Evolutionary conservation across 2,329 filamentous ascomycete genomes (phyloP).

Genomic region (Lomentospora prolificans): DNA sequence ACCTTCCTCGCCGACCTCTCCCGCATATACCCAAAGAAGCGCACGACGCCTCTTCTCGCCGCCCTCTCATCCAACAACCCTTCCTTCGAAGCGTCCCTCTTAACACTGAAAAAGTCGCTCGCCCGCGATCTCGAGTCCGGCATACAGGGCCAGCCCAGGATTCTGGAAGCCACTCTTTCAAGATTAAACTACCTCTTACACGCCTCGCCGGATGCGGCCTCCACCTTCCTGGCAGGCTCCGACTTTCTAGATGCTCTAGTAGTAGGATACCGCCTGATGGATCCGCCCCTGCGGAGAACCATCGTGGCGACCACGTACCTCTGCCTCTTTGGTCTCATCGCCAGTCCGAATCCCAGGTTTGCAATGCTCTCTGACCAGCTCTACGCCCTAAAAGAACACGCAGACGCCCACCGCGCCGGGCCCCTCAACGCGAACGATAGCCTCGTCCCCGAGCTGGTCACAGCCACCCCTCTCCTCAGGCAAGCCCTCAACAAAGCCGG

Average conservation of each 20-base stretch:
- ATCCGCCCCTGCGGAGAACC: slow-evolving; percentile 52
- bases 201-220: slow-evolving; percentile 45
- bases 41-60: slow-evolving; percentile 39
- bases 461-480: slow-evolving; percentile 64
- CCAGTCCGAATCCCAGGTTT: slow-evolving; percentile 56
- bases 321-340: slow-evolving; percentile 60
- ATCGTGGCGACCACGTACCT: slow-evolving; percentile 68
- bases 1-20: slow-evolving; percentile 59
- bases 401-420: slow-evolving; percentile 51
- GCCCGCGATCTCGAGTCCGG: slow-evolving; percentile 54
- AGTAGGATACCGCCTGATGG: slow-evolving; percentile 54
- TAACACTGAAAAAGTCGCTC: slow-evolving; percentile 50
- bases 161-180: slow-evolving; percentile 44
- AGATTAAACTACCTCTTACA: slow-evolving; percentile 55
- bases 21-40: slow-evolving; percentile 55
- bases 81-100: slow-evolving; percentile 43
- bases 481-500: slow-evolving; percentile 48
- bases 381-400: slow-evolving; percentile 66
- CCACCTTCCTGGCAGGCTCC: slow-evolving; percentile 68
- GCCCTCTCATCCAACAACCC: slow-evolving; percentile 41
- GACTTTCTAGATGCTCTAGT: slow-evolving; percentile 77
- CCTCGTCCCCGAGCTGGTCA: slow-evolving; percentile 73
- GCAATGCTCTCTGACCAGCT: slow-evolving; percentile 74
- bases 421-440: slow-evolving; percentile 53
- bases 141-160: slow-evolving; percentile 42